These are phyloP conservation scores for Mortierella sp. DNA, from an alignment of 371 early-diverging fungal genomes.

Conservation along the genomic window DNA sequence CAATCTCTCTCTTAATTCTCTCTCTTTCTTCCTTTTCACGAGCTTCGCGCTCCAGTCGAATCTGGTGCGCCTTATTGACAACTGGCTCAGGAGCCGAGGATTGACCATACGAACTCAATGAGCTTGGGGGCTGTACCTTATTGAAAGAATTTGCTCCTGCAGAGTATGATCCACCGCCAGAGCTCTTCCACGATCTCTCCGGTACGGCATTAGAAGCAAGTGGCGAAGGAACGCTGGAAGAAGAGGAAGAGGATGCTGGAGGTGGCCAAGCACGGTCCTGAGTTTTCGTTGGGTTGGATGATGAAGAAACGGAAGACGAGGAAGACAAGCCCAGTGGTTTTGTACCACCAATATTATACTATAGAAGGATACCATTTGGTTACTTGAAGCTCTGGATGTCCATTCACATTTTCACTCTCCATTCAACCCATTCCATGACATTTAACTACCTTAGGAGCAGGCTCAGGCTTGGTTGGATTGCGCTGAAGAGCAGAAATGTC, in stretches of 20 bases:
- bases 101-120: constrained; percentile 22
- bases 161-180: constrained; percentile 32
- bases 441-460: constrained; percentile 60
- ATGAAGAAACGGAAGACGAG: constrained; percentile 6
- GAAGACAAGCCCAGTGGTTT: constrained; percentile 14
- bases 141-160: constrained; percentile 28
- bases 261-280: constrained; percentile 40
- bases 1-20: constrained; percentile 56
- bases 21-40: constrained; percentile 68
- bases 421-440: neutral
- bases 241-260: constrained; percentile 20
- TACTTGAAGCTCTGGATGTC: neutral
- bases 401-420: neutral
- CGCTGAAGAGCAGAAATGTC: constrained; percentile 74
- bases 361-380: neutral
- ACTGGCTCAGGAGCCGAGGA: constrained; percentile 38
- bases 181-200: constrained; percentile 36
- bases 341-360: constrained; percentile 27
- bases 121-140: constrained; percentile 36
- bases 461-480: constrained; percentile 67
- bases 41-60: constrained; percentile 61
- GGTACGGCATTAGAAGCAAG: constrained; percentile 21
- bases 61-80: constrained; percentile 52
- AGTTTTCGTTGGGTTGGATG: constrained; percentile 21
- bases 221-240: constrained; percentile 19